These are phyloP conservation scores for Ammopiptanthus mongolicus DNA, from an alignment of 306 rosid species.

Conservation along the genomic window DNA sequence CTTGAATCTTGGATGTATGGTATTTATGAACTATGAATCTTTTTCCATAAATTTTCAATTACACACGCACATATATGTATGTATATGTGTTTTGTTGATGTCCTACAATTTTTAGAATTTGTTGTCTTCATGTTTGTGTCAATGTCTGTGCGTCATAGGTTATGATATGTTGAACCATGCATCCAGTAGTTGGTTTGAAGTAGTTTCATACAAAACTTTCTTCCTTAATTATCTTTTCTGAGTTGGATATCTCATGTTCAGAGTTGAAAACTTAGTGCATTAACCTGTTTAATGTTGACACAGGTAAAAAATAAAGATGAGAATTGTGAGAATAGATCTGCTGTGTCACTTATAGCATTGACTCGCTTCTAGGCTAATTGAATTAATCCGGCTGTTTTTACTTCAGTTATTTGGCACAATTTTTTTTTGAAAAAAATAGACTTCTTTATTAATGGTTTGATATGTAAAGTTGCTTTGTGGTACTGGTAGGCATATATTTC, in stretches of 20 bases:
- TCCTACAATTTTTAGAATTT: no score
- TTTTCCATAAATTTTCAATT: no score
- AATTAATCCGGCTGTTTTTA: not conserved
- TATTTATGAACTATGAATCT: no score
- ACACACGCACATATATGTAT: no score
- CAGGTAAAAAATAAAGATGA: not conserved
- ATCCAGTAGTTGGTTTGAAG: constrained; percentile 5
- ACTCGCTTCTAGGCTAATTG: not conserved
- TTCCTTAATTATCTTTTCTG: not conserved
- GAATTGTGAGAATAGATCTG: not conserved
- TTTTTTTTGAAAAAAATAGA: not conserved
- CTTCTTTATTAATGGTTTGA: constrained; percentile 4
- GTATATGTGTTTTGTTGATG: no score
- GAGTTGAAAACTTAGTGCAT: not conserved
- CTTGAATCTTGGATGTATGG: no score
- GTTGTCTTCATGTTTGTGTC: no score
- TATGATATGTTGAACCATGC: not conserved
- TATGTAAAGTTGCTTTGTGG: not conserved
- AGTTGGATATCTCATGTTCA: not conserved
- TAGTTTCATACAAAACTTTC: not conserved
- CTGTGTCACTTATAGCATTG: not conserved
- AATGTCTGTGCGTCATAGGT: not conserved
- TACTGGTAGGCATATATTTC: not conserved
- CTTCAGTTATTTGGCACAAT: not conserved
- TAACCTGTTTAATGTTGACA: not conserved